Evolutionary conservation across 1,139 yeast genomes (phyloP).

Genomic region (Geotrichum histeridarum): DNA sequence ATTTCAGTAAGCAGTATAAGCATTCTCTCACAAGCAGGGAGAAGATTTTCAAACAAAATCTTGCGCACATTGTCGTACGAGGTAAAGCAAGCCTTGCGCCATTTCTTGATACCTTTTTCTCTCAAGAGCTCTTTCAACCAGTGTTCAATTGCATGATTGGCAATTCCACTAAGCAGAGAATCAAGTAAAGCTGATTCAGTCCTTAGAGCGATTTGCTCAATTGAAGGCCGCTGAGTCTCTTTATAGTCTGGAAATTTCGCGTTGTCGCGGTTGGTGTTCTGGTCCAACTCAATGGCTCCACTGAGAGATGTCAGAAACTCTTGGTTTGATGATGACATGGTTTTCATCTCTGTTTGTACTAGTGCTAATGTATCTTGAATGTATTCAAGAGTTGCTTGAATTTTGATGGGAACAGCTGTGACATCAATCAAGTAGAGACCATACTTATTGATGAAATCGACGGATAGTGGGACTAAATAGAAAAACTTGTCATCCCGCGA

Average conservation of each 20-base stretch:
- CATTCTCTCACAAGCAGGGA: slow-evolving; percentile 57
- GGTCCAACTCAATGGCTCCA: slow-evolving; percentile 24
- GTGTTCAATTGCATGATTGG: slow-evolving; percentile 45
- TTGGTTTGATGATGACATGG: slow-evolving; percentile 42
- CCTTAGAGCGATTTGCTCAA: slow-evolving; percentile 8
- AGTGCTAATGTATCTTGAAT: slow-evolving; percentile 41
- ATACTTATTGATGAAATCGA: slow-evolving; percentile 24
- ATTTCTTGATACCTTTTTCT: slow-evolving; percentile 60
- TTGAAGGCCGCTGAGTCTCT: slow-evolving; percentile 23
- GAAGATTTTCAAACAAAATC: slow-evolving; percentile 46
- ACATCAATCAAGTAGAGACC: slow-evolving; percentile 34
- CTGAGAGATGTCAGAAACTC: slow-evolving; percentile 37
- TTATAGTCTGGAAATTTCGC: not conserved
- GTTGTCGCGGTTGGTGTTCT: slow-evolving; percentile 9
- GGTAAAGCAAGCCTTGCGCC: slow-evolving; percentile 49
- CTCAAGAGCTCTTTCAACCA: slow-evolving; percentile 55
- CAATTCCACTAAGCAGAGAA: slow-evolving; percentile 53
- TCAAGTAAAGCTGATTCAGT: slow-evolving; percentile 41
- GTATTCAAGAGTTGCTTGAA: slow-evolving; percentile 37
- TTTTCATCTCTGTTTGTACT: slow-evolving; percentile 41
- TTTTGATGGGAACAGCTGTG: slow-evolving; percentile 33
- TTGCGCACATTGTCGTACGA: slow-evolving; percentile 49
- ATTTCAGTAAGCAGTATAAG: slow-evolving; percentile 48
- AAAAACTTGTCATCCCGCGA: slow-evolving; percentile 6
- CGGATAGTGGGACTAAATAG: slow-evolving; percentile 1